Conservation (phyloP, 2,329 filamentous ascomycete genomes). For the Diaporthe sp. region DNA sequence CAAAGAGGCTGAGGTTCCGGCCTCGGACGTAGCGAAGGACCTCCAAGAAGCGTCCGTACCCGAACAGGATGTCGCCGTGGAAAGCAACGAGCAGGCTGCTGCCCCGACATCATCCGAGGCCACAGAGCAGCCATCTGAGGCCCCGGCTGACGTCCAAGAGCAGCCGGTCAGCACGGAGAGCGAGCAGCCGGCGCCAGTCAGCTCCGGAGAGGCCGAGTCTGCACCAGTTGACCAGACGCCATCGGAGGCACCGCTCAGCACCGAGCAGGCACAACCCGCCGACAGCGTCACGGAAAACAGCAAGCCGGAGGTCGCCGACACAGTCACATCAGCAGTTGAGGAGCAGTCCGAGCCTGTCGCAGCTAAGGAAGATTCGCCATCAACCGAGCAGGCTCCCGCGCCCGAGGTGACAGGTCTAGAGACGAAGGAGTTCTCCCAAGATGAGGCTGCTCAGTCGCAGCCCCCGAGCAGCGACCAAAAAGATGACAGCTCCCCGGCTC, state of each 20-base stretch:
- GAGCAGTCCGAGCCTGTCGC: neutral
- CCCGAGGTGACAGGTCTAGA: conserved; percentile 7
- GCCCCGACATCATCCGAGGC: neutral
- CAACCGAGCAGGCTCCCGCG: neutral
- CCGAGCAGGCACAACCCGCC: neutral
- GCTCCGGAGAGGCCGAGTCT: neutral
- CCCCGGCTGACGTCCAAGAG: neutral
- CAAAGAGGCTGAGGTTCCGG: neutral
- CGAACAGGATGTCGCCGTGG: neutral
- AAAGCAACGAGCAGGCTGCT: neutral
- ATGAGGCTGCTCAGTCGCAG: conserved; percentile 2
- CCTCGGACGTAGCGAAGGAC: neutral
- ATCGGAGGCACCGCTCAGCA: neutral
- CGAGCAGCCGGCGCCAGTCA: neutral
- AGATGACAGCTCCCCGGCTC: neutral
- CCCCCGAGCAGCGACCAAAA: neutral
- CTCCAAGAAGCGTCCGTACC: neutral
- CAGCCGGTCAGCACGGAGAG: conserved; percentile 11
- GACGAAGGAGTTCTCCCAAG: neutral
- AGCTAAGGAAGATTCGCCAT: neutral
- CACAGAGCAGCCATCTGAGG: neutral
- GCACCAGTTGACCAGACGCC: conserved; percentile 23
- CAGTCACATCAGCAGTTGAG: neutral
- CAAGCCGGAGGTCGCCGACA: neutral
- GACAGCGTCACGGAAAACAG: neutral